Conservation (phyloP, 495 filamentous ascomycete species). For the Clohesyomyces aquaticus region DNA sequence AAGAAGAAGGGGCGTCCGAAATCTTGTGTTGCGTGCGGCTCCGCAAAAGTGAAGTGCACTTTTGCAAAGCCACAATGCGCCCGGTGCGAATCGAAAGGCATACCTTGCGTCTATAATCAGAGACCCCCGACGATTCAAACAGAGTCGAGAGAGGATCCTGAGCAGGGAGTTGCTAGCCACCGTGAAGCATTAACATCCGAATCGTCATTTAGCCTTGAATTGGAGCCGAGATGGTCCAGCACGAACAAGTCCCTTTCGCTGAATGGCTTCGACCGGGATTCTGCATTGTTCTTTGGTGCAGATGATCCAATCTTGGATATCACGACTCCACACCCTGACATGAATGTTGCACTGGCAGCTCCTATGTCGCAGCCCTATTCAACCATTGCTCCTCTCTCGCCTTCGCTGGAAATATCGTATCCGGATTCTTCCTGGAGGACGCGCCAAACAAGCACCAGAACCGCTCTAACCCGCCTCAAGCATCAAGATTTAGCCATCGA, state of each 20-base stretch:
- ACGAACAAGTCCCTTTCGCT: too few species aligned
- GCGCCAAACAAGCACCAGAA: too few species aligned
- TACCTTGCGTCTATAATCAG: slow-evolving; percentile 3
- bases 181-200: too few species aligned
- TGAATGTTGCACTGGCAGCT: not conserved
- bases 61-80: slow-evolving; percentile 6
- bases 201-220: too few species aligned
- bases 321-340: not conserved
- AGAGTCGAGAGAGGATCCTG: not conserved
- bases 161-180: not conserved
- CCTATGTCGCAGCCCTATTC: not conserved
- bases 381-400: not conserved
- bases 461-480: not conserved
- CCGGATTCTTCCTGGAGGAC: not conserved
- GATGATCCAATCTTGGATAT: too few species aligned
- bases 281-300: too few species aligned
- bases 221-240: too few species aligned
- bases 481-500: slow-evolving; percentile 4
- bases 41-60: slow-evolving; percentile 1
- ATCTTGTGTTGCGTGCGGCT: slow-evolving; percentile 2
- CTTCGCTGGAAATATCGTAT: not conserved
- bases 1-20: not conserved
- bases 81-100: not conserved
- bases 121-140: not conserved
- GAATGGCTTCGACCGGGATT: too few species aligned